Percentiles rank a stretch among this genome's conserved stretches.
These are phyloP conservation scores for Urostyla sp. DNA, from an alignment of 73 alveolate genomes.

Conservation along the genomic window DNA sequence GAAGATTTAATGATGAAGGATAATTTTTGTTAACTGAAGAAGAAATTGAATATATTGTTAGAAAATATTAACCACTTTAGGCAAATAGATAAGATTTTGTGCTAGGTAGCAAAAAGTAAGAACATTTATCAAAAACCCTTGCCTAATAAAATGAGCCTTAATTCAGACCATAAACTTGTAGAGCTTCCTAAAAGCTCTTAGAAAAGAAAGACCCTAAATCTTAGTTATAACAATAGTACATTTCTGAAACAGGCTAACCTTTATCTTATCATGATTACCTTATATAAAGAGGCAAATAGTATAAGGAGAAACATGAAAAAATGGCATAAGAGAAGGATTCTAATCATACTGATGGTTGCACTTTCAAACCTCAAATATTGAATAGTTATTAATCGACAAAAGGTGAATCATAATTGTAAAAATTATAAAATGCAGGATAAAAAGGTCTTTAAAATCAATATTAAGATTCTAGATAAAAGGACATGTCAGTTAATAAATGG, in stretches of 20 bases:
- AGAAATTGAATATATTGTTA: background rate
- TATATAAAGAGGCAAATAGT: slow-evolving; percentile 17
- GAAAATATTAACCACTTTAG: background rate
- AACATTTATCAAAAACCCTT: background rate
- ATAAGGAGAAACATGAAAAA: slow-evolving; percentile 2
- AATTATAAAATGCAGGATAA: too few species aligned
- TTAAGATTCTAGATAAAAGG: background rate
- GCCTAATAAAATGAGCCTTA: background rate
- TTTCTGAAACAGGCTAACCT: too few species aligned
- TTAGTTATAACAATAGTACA: slow-evolving; percentile 27
- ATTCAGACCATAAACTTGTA: slow-evolving; percentile 25
- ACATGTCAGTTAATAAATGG: slow-evolving; percentile 17
- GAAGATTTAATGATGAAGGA: background rate
- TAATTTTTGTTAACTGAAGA: slow-evolving; percentile 34
- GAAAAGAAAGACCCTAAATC: slow-evolving; percentile 25
- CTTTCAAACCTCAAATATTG: slow-evolving; percentile 12
- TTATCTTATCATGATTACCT: slow-evolving; percentile 23
- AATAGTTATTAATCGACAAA: too few species aligned
- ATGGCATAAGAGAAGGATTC: slow-evolving; percentile 7
- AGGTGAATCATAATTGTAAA: too few species aligned
- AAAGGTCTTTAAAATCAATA: background rate
- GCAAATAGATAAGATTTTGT: background rate
- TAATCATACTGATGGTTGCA: slow-evolving; percentile 11
- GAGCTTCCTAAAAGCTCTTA: background rate
- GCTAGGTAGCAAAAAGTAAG: slow-evolving; percentile 3